A percentile compares a stretch with the other conserved stretches of the same genome.
These are phyloP conservation scores for Suhomyces wounanorum DNA, from an alignment of 1,139 yeast genomes.

Conservation along the genomic window DNA sequence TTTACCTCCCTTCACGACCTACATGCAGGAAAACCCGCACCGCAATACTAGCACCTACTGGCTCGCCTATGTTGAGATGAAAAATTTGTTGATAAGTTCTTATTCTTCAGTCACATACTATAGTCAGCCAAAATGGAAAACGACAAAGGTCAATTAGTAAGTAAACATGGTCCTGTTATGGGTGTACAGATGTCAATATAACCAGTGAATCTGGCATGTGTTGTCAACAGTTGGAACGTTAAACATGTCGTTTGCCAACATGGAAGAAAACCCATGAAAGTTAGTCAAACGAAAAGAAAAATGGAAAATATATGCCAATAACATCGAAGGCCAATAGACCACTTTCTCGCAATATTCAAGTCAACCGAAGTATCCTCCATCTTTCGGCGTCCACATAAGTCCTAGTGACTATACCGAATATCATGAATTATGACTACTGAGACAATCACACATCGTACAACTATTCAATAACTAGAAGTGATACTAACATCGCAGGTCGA, in stretches of 20 bases:
- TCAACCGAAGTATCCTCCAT: no score
- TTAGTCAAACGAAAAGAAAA: no score
- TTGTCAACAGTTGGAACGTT: background rate
- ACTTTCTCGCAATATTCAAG: no score
- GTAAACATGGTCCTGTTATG: slow-evolving; percentile 35
- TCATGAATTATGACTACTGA: no score
- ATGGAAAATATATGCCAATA: no score
- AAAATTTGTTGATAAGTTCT: slow-evolving; percentile 14
- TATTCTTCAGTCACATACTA: slow-evolving; percentile 14
- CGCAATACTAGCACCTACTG: slow-evolving; percentile 12
- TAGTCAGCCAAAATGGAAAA: slow-evolving; percentile 84
- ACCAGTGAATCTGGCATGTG: background rate
- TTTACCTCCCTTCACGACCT: background rate
- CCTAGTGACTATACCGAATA: no score
- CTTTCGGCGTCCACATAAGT: background rate
- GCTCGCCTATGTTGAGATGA: slow-evolving; percentile 10
- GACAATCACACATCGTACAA: background rate
- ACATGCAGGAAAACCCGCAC: slow-evolving; percentile 12
- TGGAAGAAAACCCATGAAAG: no score
- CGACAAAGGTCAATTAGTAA: slow-evolving; percentile 99
- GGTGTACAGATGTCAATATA: background rate
- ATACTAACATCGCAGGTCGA: slow-evolving; percentile 72
- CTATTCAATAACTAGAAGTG: background rate
- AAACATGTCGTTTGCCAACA: background rate
- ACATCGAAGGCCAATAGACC: no score